Conservation (phyloP, 208 protist species). For the Wallacemonas sp. region DNA sequence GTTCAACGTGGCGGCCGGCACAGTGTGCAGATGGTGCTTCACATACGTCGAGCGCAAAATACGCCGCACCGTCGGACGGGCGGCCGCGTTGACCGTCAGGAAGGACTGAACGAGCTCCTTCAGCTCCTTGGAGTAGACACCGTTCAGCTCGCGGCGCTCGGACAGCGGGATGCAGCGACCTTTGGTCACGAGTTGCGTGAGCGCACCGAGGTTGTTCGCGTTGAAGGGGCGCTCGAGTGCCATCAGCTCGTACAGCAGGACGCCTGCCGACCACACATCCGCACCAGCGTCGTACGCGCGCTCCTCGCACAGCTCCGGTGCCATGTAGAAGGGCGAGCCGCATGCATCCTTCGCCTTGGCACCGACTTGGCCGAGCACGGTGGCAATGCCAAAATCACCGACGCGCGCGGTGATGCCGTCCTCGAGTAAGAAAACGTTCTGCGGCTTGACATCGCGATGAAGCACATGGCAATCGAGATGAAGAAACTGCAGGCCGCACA, state of each 20-base stretch:
- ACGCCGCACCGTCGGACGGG: constrained; percentile 61
- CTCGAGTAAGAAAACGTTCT: constrained; percentile 84
- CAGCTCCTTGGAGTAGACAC: constrained; percentile 49
- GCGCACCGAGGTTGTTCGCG: constrained; percentile 27
- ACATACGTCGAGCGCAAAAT: constrained; percentile 61
- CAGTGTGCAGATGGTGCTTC: constrained; percentile 36
- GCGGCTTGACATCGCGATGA: constrained; percentile 89
- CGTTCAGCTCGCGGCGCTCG: constrained; percentile 4
- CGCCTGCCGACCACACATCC: constrained; percentile 96
- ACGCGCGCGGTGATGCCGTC: constrained; percentile 63
- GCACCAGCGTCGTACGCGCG: constrained; percentile 90
- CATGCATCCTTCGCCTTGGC: constrained; percentile 63
- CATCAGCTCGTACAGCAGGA: constrained; percentile 94
- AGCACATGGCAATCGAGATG: constrained; percentile 70
- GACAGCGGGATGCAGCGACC: constrained; percentile 27
- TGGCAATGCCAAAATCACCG: constrained; percentile 87
- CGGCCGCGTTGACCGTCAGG: constrained; percentile 47
- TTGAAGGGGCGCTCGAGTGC: constrained; percentile 59
- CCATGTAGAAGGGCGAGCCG: constrained; percentile 91
- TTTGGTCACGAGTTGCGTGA: constrained; percentile 30
- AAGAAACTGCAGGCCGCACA: constrained; percentile 66
- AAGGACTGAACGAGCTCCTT: constrained; percentile 67
- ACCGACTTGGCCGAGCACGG: constrained; percentile 45
- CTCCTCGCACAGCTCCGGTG: constrained; percentile 92
- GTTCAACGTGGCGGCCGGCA: constrained; percentile 41